Conservation (phyloP, 163 green algal genomes). For the Scenedesmus sp. region DNA sequence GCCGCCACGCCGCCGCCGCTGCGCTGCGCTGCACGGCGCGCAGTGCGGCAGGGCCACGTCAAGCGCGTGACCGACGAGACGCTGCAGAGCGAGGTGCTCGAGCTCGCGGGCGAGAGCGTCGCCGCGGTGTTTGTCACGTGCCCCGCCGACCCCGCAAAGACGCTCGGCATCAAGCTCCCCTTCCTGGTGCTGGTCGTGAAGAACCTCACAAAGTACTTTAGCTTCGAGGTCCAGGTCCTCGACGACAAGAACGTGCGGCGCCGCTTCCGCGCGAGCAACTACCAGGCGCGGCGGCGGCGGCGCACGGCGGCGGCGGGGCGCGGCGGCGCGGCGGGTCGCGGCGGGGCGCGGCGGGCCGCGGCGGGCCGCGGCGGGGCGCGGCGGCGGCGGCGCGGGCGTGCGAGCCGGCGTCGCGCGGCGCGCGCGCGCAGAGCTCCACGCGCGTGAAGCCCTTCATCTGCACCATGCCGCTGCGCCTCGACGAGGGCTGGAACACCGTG, state of each 20-base stretch:
- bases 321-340: too few relatives aligned
- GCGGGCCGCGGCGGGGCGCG: too few relatives aligned
- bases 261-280: constrained; percentile 97
- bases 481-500: constrained; percentile 99
- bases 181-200: constrained; percentile 92
- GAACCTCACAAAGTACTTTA: constrained; percentile 98
- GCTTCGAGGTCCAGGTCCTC: constrained; percentile 95
- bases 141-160: constrained; percentile 87
- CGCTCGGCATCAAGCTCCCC: constrained; percentile 86
- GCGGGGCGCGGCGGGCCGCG: too few relatives aligned
- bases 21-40: constrained; percentile 1
- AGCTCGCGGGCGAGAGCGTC: constrained; percentile 94
- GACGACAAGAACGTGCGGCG: constrained; percentile 97
- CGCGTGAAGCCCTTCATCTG: constrained; percentile 98
- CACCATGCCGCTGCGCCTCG: constrained; percentile 98
- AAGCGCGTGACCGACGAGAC: constrained; percentile 95
- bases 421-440: constrained; percentile 88
- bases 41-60: constrained; percentile 95
- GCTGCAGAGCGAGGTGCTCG: constrained; percentile 93
- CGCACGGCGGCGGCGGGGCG: too few relatives aligned
- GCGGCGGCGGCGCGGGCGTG: too few relatives aligned
- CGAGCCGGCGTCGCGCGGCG: too few relatives aligned
- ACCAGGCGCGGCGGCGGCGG: constrained; percentile 92
- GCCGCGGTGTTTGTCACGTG: constrained; percentile 88
- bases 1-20: too few relatives aligned